Percentiles rank a stretch among this genome's conserved stretches.
phyloP scores from a whole-genome alignment of 441 rosid species.

The Francoa sonchifolia region DNA sequence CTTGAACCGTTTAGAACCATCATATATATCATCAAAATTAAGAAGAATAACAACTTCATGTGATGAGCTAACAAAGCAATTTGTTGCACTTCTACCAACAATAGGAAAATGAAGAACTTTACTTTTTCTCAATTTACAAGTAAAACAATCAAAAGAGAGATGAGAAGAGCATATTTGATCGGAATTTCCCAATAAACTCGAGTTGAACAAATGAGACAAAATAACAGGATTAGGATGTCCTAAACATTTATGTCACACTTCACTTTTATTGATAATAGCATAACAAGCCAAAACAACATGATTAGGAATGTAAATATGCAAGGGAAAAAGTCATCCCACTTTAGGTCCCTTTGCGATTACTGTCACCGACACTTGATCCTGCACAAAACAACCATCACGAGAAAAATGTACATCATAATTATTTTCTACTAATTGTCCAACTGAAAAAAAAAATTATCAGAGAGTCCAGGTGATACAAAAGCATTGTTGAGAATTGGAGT shows the following conservation, averaged over 20 bases:
- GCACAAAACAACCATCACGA: slow-evolving; percentile 8
- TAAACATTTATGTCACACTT: slow-evolving; percentile 4
- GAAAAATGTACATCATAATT: slow-evolving; percentile 10
- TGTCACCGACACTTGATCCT: slow-evolving; percentile 6
- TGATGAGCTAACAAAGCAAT: neutral
- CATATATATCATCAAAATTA: neutral
- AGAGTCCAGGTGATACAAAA: slow-evolving; percentile 5
- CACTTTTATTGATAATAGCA: neutral
- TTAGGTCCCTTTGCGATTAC: slow-evolving; percentile 9
- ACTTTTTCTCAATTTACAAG: slow-evolving; percentile 8
- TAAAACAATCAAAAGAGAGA: slow-evolving; percentile 1
- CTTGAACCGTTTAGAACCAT: neutral
- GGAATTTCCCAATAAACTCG: slow-evolving; percentile 2
- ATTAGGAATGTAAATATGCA: neutral
- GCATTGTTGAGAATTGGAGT: neutral
- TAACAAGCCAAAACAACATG: neutral
- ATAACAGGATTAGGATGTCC: slow-evolving; percentile 9
- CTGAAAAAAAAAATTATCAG: slow-evolving; percentile 4
- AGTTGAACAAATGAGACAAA: slow-evolving; percentile 4
- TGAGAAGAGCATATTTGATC: neutral
- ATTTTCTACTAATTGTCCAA: slow-evolving; percentile 3
- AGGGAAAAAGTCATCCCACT: neutral
- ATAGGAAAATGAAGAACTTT: neutral
- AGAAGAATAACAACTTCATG: neutral
- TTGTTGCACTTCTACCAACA: neutral